Base-by-base conservation (phyloP, 768 basidiomycete genomes). In the Suillus luteus region DNA sequence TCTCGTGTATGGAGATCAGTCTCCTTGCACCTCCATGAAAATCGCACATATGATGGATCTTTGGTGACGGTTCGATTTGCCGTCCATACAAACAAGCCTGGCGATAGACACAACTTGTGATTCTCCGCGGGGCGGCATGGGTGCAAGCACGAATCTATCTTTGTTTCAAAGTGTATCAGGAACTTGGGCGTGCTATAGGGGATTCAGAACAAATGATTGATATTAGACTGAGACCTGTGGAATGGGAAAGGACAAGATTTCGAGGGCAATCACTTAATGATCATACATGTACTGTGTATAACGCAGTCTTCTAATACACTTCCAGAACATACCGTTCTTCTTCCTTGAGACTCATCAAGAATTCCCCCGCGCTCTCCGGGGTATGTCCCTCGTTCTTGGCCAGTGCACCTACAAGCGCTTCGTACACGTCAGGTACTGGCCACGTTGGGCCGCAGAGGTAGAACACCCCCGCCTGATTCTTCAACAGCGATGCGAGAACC, bases 341-440 rank as follows among this genome's bases (percentile, higher is more conserved):
- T 75, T 96, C 96, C 80, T 99, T 97, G 71, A 96, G 77, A 52
- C 87, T 81, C 78, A 99, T 96, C 35, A 99, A 79, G 75, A 88
- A 95, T 60, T 84, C 85, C 44, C 89, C 92, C 2, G 96, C 97
- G 43, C 81, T 74, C 62, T 85, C 82, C 52, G 81, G 78, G 14
- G 86, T 83, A 73, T 85, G 80, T 17, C 87, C 87, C 65, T 89
- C 87, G 70, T 88, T 87, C 72, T 87, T 86, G 33, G 83, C 84
- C 66, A 98, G 79, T 2, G 94, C 91, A 22, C 86, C 86, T 24
- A 96, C 89, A 57, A 99, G 82, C 0, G 97, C 93, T 76, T 96
- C 91, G 71, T 92, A 96, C 6, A 99, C 95, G 71, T 99, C 97
- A 1, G 97, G 95, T 24, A 99, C 96, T n/a, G 97, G 97, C 96